Percentiles rank a stretch among this genome's conserved stretches.
Conservation (phyloP, 306 rosid genomes). For the Casuarina glauca region DNA sequence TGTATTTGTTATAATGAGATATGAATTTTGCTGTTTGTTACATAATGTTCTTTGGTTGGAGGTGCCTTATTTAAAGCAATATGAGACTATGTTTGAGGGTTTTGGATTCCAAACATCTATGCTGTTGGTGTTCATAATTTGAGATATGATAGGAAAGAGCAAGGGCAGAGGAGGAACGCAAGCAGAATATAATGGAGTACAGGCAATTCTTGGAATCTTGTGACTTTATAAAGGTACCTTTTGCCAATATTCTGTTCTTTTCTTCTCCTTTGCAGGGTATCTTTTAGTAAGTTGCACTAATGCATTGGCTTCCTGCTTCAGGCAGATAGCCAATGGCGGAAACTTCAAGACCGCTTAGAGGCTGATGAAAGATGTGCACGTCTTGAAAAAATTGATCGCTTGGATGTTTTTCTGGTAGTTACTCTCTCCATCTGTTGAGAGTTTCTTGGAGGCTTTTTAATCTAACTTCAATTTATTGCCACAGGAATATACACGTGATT, state of each 20-base stretch:
- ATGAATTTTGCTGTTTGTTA: background rate
- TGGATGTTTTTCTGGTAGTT: conserved; percentile 76
- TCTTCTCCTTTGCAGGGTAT: conserved; percentile 16
- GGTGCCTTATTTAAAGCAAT: background rate
- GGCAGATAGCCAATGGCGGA: conserved; percentile 95
- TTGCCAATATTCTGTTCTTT: conserved; percentile 11
- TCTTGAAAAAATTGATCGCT: conserved; percentile 83
- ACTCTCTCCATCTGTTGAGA: conserved; percentile 13
- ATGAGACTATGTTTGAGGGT: background rate
- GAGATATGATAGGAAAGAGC: conserved; percentile 66
- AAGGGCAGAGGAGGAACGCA: conserved; percentile 73
- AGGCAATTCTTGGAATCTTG: conserved; percentile 81
- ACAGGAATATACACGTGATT: conserved; percentile 77
- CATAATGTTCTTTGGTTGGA: background rate
- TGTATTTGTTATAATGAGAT: background rate
- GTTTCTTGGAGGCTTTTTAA: conserved; percentile 20
- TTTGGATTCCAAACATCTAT: conserved; percentile 17
- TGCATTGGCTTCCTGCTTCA: conserved; percentile 31
- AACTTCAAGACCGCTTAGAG: conserved; percentile 90
- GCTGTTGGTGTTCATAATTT: conserved; percentile 25
- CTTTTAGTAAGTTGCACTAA: conserved; percentile 25
- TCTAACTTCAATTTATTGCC: conserved; percentile 29
- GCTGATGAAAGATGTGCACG: conserved; percentile 88
- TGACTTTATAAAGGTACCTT: conserved; percentile 79
- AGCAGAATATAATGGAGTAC: conserved; percentile 59